phyloP scores from a whole-genome alignment of 2,329 filamentous ascomycete genomes.

The Immersiporthe knoxdaviesiana region DNA sequence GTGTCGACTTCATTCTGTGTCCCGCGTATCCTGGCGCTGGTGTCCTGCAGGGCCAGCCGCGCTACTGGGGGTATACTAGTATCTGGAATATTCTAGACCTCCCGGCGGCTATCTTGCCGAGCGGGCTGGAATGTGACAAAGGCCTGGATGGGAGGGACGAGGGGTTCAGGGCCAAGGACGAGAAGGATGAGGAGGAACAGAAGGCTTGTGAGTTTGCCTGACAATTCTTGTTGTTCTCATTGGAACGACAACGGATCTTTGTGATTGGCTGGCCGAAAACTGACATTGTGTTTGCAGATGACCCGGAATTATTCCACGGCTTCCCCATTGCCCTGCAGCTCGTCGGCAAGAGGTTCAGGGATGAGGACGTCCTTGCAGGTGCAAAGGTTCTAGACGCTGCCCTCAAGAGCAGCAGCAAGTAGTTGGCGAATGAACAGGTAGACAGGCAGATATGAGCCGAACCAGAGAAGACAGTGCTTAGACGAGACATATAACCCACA shows the following conservation, averaged over 20 bases:
- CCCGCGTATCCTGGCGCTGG: slow-evolving; percentile 28
- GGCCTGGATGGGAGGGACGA: slow-evolving; percentile 20
- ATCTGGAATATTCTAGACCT: slow-evolving; percentile 34
- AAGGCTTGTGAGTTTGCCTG: slow-evolving; percentile 20
- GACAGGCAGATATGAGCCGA: neutral
- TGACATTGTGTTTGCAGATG: slow-evolving; percentile 18
- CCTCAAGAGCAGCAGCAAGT: slow-evolving; percentile 12
- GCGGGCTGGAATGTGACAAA: slow-evolving; percentile 23
- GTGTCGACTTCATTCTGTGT: slow-evolving; percentile 29
- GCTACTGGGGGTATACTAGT: slow-evolving; percentile 32
- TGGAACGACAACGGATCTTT: no score
- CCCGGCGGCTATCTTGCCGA: slow-evolving; percentile 32
- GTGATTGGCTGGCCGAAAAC: neutral
- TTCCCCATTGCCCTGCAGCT: slow-evolving; percentile 29
- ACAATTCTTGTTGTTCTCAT: neutral
- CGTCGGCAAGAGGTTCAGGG: slow-evolving; percentile 24
- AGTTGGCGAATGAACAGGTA: neutral
- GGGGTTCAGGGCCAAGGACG: slow-evolving; percentile 18
- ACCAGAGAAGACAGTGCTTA: no score
- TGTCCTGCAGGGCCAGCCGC: slow-evolving; percentile 24
- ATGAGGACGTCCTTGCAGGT: slow-evolving; percentile 26
- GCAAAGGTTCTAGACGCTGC: slow-evolving; percentile 20
- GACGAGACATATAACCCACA: no score
- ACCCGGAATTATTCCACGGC: slow-evolving; percentile 27
- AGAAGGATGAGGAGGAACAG: slow-evolving; percentile 22